Evolutionary conservation across 73 alveolate genomes (phyloP), one percentile per base, ranked within the genome.

Genomic region (Paramecium octaurelia): DNA sequence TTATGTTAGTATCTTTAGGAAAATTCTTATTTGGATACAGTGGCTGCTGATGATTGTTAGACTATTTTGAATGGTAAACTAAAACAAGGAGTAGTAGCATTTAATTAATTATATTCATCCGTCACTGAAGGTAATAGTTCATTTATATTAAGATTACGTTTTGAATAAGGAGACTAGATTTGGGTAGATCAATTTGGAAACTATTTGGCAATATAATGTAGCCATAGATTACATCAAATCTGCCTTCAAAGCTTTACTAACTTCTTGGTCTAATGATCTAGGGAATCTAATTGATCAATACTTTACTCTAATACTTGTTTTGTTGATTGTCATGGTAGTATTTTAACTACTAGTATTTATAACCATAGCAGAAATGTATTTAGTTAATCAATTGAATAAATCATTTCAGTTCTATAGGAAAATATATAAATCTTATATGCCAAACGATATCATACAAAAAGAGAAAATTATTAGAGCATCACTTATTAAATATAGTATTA

Each of bases 381-480:
- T 75, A 75, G 88, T 75, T 6, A 75, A 42, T 75, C 4, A 75
- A 42, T 75, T 75, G 38, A 75, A 75, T 20, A 75, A 75, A 75
- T 29, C 88, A 4, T 75, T 75, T 42, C 60, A 75, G 12, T 75
- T 75, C 46, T 75, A 75, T 75, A 29, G 88, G 14, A 35, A 75
- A 42, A 42, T 75, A 18, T 75, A 75, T 9, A 75, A 75, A 8
- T 38, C 58, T 2, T 75, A 75, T 75, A 75, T 75, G 88, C 88
- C 88, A 6, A 75, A 75, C 21, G 88, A 75, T 18, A 75, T 75
- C 42, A 64, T 64, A 31, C 46, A 64, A 34, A 64, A 64, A 64
- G 84, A 64, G 21, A 64, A 64, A 24, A 64, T 64, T 16, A 64
- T 64, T 2, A 64, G 84, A 34, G 84, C 84, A 3, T 64, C 84